Conservation (phyloP, 306 rosid genomes). For the Nissolia schottii region DNA sequence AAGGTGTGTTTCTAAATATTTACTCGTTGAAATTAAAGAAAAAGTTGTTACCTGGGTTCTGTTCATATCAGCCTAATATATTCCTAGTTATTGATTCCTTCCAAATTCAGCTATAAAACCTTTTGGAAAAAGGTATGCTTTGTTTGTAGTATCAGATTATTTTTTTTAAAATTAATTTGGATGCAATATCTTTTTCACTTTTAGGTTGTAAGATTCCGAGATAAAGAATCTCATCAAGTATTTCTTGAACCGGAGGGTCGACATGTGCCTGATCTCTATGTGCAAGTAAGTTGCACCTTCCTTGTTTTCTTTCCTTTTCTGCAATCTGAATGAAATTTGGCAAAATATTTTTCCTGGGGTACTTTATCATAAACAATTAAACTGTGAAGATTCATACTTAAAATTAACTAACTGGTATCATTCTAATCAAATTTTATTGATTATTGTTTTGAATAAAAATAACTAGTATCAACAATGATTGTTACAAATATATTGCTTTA, state of each 20-base stretch:
- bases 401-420: not conserved
- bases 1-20: slow-evolving; percentile 72
- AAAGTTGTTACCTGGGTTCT: too few relatives aligned
- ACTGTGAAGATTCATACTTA: not conserved
- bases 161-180: slow-evolving; percentile 4
- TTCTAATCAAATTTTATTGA: too few relatives aligned
- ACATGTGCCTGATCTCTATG: slow-evolving; percentile 88
- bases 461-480: too few relatives aligned
- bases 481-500: too few relatives aligned
- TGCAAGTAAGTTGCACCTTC: slow-evolving; percentile 52
- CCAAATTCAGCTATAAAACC: not conserved
- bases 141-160: slow-evolving; percentile 14
- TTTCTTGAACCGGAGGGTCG: slow-evolving; percentile 99
- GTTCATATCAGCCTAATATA: too few relatives aligned
- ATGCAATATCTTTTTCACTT: slow-evolving; percentile 4
- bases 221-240: slow-evolving; percentile 91
- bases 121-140: slow-evolving; percentile 5
- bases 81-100: slow-evolving; percentile 5
- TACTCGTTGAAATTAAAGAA: too few relatives aligned
- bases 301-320: not conserved
- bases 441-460: too few relatives aligned
- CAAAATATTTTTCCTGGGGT: not conserved
- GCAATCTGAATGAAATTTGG: not conserved
- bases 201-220: slow-evolving; percentile 88
- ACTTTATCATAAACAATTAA: too few relatives aligned